Conservation (phyloP, 768 basidiomycete genomes). For the Mycena olivaceomarginata region DNA sequence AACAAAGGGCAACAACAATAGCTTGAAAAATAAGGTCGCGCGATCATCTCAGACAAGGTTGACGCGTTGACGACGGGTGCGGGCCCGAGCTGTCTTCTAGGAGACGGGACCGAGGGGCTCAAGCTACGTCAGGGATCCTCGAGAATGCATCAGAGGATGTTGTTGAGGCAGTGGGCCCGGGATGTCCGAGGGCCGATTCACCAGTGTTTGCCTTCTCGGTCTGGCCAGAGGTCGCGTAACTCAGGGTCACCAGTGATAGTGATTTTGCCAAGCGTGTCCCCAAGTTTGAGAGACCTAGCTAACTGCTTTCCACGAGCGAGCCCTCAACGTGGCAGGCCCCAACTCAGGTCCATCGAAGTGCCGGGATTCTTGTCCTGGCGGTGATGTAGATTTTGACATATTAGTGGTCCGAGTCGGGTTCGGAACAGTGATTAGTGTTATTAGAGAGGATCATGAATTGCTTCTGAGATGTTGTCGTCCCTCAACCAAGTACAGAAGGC, state of each 20-base stretch:
- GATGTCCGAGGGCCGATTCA: neutral
- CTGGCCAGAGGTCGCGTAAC: neutral
- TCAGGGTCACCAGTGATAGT: neutral
- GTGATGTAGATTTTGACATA: constrained; percentile 18
- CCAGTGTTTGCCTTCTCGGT: no score
- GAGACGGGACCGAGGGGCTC: constrained; percentile 6
- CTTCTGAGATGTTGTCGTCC: neutral
- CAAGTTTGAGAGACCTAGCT: neutral
- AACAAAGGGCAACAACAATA: no score
- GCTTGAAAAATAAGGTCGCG: no score
- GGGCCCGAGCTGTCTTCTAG: neutral
- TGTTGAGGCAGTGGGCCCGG: neutral
- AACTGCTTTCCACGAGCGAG: neutral
- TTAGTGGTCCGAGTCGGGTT: neutral
- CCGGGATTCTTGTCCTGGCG: constrained; percentile 16
- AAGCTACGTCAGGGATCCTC: constrained; percentile 3
- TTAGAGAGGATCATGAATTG: neutral
- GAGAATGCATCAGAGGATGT: neutral
- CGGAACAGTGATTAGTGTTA: constrained; percentile 9
- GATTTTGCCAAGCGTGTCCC: neutral
- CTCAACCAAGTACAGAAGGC: constrained; percentile 3
- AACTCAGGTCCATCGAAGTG: constrained; percentile 22
- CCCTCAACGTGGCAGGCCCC: constrained; percentile 12
- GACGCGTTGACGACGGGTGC: neutral
- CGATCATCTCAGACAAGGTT: neutral